These are phyloP conservation scores for Teratosphaeria viscida DNA, from an alignment of 2,329 filamentous ascomycete genomes.

Conservation along the genomic window DNA sequence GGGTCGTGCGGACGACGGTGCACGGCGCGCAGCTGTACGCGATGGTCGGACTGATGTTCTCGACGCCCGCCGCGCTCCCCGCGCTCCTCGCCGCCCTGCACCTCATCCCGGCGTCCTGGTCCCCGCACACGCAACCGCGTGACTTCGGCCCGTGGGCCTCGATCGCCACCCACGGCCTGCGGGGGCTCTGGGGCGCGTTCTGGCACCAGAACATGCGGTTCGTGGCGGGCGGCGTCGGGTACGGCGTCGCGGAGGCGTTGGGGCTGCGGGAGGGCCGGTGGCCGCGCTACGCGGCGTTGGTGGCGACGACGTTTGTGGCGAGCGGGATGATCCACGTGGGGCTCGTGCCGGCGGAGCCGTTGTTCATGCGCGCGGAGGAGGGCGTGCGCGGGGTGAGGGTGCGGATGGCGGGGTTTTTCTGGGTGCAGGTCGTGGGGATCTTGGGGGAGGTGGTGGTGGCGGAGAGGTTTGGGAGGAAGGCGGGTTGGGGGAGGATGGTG, in stretches of 20 bases:
- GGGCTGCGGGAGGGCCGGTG: conserved; percentile 5
- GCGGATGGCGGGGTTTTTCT: conserved; percentile 17
- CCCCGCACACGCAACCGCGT: conserved; percentile 20
- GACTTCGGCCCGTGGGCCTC: conserved; percentile 18
- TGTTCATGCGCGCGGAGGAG: conserved; percentile 4
- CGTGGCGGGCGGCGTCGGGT: conserved; percentile 15
- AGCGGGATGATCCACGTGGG: conserved; percentile 22
- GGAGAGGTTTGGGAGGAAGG: conserved; percentile 1
- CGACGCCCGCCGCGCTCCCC: conserved; percentile 13
- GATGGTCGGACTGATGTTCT: conserved; percentile 17
- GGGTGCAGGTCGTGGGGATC: conserved; percentile 19
- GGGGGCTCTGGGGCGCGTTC: conserved; percentile 22
- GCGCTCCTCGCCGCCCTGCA: conserved; percentile 12
- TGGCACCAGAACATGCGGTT: conserved; percentile 26
- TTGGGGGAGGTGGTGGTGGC: conserved; percentile 12
- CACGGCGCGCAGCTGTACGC: conserved; percentile 18
- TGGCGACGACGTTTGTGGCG: conserved; percentile 15
- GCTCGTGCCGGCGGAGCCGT: conserved; percentile 20
- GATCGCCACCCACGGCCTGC: conserved; percentile 13
- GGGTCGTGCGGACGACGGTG: conserved; percentile 13
- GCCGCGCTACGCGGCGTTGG: conserved; percentile 14
- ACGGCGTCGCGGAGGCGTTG: conserved; percentile 13
- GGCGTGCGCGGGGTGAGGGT: conserved; percentile 6
- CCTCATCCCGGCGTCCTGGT: conserved; percentile 11
- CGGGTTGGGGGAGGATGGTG: conserved; percentile 2